Base-by-base conservation (phyloP, 805 yeast species). In the Komagataella phaffii region DNA sequence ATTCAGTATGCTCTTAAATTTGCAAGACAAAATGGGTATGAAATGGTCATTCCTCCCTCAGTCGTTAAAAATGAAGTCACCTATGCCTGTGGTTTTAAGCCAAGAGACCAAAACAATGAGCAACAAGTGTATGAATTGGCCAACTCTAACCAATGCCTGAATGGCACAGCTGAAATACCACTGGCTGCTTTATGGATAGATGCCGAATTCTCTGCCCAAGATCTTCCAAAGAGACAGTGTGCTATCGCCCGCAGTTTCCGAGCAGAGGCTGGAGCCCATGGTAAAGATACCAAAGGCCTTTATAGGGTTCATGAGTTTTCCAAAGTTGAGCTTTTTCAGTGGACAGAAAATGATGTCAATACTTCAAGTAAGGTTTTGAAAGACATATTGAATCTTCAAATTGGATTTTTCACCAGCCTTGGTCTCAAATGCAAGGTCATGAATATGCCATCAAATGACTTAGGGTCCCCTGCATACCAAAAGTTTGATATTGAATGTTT, bases 191-290 rank as follows among this genome's bases (percentile, higher is more conserved):
- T 83, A 55, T 81, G 79, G 51, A 76, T 83, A 4, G 76, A 83
- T 52, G 69, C 71, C 21, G 65, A 69, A 0, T 68, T 83, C 45
- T 50, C 55, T 6, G 44, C 24, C 44, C 47, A 60, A 1, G 65
- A 71, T 0, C 67, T 79, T 5, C 89, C 95, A 0, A 56, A 70
- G 12, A 81, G 77, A 58, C 70, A 78, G 24, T 93, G 81, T 10
- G 99, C 97, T 0, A 73, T 88, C 1, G 84, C 95, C 51, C 73
- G 97, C 56, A 80, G 96, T 55, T 93, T 82, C 62, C 73, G 99
- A 55, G 96, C 97, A 0, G 99, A 93, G 63, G 99, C 99, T 0
- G 99, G 98, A 2, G 93, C 98, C 1, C 77, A 96, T 52, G 99
- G 99, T 1, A 79, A 79, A 56, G 97, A 88, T 57, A 88, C 97